phyloP scores from a whole-genome alignment of 2,329 filamentous ascomycete species.

The Pseudogymnoascus sp. region DNA sequence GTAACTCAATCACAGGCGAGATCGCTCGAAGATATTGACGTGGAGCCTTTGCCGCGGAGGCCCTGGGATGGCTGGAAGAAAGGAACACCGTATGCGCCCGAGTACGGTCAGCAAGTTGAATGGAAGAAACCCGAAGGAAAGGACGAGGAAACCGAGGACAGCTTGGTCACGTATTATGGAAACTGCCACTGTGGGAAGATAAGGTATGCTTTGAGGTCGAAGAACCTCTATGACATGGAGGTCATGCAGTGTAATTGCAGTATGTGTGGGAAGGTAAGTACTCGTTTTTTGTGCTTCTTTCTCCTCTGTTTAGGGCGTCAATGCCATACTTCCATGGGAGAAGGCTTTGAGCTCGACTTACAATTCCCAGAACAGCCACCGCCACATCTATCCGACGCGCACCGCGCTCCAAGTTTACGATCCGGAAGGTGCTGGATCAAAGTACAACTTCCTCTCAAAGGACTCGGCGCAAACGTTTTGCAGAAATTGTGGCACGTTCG shows the following conservation, averaged over 20 bases:
- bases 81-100: neutral
- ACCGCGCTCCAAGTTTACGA: slow-evolving; percentile 11
- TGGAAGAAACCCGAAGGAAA: neutral
- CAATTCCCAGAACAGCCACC: slow-evolving; percentile 16
- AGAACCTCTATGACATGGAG: slow-evolving; percentile 16
- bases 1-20: neutral
- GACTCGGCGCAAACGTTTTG: slow-evolving; percentile 19
- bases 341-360: neutral
- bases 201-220: slow-evolving; percentile 16
- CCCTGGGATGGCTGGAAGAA: slow-evolving; percentile 3
- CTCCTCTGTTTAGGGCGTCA: neutral
- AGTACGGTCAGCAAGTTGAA: neutral
- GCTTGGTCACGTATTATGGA: slow-evolving; percentile 16
- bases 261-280: slow-evolving; percentile 19
- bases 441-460: slow-evolving; percentile 16
- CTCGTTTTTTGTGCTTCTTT: neutral
- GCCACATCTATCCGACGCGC: slow-evolving; percentile 17
- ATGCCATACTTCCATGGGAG: neutral
- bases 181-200: slow-evolving; percentile 24
- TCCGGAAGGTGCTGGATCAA: slow-evolving; percentile 11
- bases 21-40: slow-evolving; percentile 8
- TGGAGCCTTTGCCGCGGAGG: neutral
- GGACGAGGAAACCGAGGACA: neutral
- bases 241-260: slow-evolving; percentile 22
- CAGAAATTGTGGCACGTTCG: slow-evolving; percentile 15